These are phyloP conservation scores for Sporothrix schenckii DNA, from an alignment of 2,329 filamentous ascomycete genomes.

Conservation along the genomic window DNA sequence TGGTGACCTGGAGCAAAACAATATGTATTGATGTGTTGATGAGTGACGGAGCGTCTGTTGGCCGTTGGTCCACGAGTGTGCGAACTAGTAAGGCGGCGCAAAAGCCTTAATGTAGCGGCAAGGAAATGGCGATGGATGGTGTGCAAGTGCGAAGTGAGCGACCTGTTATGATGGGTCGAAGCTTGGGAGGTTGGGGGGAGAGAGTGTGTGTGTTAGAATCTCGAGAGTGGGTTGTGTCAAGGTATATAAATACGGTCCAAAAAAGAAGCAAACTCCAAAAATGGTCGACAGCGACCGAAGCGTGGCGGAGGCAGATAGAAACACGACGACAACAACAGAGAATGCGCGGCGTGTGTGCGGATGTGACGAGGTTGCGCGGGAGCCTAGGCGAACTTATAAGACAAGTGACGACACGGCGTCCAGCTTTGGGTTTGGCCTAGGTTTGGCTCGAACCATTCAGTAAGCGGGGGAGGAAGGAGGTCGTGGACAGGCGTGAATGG, in stretches of 20 bases:
- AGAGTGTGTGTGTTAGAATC: background rate
- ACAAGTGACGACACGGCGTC: conserved; percentile 22
- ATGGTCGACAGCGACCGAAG: background rate
- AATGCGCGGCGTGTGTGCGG: background rate
- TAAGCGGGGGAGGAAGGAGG: background rate
- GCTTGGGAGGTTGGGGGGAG: background rate
- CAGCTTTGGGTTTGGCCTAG: conserved; percentile 4
- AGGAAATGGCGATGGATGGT: background rate
- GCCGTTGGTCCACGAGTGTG: background rate
- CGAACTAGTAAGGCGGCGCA: background rate
- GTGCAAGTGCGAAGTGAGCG: background rate
- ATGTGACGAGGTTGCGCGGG: conserved; percentile 24
- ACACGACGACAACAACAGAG: background rate
- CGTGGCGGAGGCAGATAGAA: background rate
- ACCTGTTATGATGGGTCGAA: background rate
- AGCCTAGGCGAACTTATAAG: conserved; percentile 18
- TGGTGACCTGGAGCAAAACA: background rate
- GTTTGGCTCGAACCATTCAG: background rate
- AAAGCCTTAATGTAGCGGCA: background rate
- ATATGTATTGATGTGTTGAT: background rate
- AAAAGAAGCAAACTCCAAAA: conserved; percentile 2
- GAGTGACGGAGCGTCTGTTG: background rate
- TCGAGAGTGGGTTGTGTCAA: too few species aligned
- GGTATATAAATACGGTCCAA: background rate
- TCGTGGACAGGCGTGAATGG: conserved; percentile 15